Evolutionary conservation across 257 asterid genomes (phyloP).

Genomic region (Gentiana macrophylla): DNA sequence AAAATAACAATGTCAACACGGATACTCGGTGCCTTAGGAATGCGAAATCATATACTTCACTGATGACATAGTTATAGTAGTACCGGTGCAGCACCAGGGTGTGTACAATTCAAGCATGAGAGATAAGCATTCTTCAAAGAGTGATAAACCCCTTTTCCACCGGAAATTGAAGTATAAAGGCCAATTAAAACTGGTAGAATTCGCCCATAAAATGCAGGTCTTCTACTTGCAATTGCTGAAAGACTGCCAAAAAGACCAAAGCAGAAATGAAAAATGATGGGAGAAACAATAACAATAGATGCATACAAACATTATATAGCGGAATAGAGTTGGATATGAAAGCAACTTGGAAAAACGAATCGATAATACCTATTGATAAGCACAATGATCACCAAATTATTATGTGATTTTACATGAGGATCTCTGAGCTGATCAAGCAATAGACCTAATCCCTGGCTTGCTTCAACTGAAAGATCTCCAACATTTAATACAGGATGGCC

Average conservation of each 20-base stretch:
- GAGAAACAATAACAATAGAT: neutral
- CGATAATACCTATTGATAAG: slow-evolving; percentile 62
- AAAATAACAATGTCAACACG: no score
- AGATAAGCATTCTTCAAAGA: slow-evolving; percentile 84
- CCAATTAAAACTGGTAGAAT: slow-evolving; percentile 89
- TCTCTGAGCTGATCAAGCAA: slow-evolving; percentile 87
- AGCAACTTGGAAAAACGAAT: neutral
- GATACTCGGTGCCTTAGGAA: neutral
- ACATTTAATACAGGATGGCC: slow-evolving; percentile 85
- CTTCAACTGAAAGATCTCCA: slow-evolving; percentile 87
- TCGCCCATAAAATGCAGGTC: slow-evolving; percentile 97
- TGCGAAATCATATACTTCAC: neutral
- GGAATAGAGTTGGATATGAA: neutral
- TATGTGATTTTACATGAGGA: slow-evolving; percentile 70
- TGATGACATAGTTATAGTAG: neutral
- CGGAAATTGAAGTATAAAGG: slow-evolving; percentile 61
- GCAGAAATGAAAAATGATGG: slow-evolving; percentile 4
- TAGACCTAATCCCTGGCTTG: slow-evolving; percentile 67
- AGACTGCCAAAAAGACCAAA: slow-evolving; percentile 39
- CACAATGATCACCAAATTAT: slow-evolving; percentile 63
- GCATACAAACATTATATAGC: neutral
- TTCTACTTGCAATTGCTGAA: slow-evolving; percentile 80
- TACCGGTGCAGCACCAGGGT: slow-evolving; percentile 99
- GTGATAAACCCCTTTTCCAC: slow-evolving; percentile 56
- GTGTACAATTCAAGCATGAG: slow-evolving; percentile 82